Percentiles rank a stretch among this genome's conserved stretches.
phyloP scores from a whole-genome alignment of 371 early-diverging fungal genomes.

The Encephalitozoon cuniculi region DNA sequence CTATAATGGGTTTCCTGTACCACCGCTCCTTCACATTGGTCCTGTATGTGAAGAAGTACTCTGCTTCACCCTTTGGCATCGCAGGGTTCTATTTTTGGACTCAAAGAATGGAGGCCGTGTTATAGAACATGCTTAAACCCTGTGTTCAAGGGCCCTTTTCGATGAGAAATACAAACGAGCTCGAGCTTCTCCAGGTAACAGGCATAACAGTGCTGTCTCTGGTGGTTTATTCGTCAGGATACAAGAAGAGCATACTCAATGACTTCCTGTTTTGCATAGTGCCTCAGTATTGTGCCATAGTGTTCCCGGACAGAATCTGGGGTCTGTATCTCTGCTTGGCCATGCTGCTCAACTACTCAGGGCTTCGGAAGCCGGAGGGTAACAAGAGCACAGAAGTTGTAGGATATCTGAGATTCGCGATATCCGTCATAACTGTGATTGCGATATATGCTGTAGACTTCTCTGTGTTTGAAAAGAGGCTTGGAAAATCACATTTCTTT shows the following conservation, averaged over 20 bases:
- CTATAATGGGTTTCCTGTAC: conserved; percentile 51
- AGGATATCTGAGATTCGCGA: neutral
- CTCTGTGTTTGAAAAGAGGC: conserved; percentile 21
- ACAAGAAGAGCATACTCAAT: neutral
- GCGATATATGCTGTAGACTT: conserved; percentile 59
- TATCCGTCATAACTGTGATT: conserved; percentile 25
- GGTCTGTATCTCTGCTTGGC: neutral
- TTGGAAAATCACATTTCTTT: conserved; percentile 47
- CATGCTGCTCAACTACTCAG: neutral
- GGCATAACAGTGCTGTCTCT: conserved; percentile 1
- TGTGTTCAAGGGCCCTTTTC: neutral
- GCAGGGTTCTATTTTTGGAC: conserved; percentile 67
- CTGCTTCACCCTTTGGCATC: conserved; percentile 40
- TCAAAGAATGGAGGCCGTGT: conserved; percentile 55
- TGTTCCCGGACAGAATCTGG: conserved; percentile 8
- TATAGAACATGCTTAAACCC: neutral
- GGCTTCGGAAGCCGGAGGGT: neutral
- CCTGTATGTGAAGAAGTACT: conserved; percentile 53
- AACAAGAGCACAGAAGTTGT: neutral
- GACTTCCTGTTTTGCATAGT: conserved; percentile 32
- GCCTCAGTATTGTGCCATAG: conserved; percentile 24
- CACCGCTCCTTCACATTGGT: conserved; percentile 60
- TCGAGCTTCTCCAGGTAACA: conserved; percentile 11
- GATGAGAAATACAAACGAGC: neutral
- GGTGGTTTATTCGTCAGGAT: conserved; percentile 12